phyloP scores from a whole-genome alignment of 257 asterid genomes.

The Cordia subcordata region DNA sequence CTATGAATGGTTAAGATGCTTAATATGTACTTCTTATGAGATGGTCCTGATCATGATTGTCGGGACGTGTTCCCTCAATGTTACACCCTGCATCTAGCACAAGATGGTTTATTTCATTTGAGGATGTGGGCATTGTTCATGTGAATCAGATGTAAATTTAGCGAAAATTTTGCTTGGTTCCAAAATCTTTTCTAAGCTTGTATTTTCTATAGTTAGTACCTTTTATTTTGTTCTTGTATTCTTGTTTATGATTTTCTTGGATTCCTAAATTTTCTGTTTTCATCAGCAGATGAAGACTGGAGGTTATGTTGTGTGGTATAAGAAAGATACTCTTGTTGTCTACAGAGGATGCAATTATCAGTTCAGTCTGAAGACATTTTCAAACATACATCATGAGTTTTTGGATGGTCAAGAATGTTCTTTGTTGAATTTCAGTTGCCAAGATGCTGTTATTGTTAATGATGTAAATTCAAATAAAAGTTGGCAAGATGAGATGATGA shows the following conservation, averaged over 20 bases:
- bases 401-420: slow-evolving; percentile 17
- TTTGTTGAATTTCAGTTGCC: slow-evolving; percentile 18
- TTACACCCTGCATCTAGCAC: no score
- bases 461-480: slow-evolving; percentile 23
- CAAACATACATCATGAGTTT: slow-evolving; percentile 18
- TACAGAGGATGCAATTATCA: slow-evolving; percentile 58
- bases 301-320: slow-evolving; percentile 73
- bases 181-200: neutral
- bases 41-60: no score
- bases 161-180: neutral
- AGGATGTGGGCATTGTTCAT: neutral
- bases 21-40: no score
- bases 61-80: no score
- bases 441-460: slow-evolving; percentile 13
- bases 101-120: neutral
- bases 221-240: neutral
- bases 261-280: slow-evolving; percentile 12
- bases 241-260: slow-evolving; percentile 6
- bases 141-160: neutral
- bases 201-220: neutral
- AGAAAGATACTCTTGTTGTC: slow-evolving; percentile 68
- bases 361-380: slow-evolving; percentile 13
- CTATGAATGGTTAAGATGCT: no score
- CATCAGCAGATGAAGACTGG: slow-evolving; percentile 68
- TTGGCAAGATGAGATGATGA: slow-evolving; percentile 21